These are phyloP conservation scores for Chimonanthus praecox DNA, from an alignment of 164 flowering plant genomes.

Conservation along the genomic window DNA sequence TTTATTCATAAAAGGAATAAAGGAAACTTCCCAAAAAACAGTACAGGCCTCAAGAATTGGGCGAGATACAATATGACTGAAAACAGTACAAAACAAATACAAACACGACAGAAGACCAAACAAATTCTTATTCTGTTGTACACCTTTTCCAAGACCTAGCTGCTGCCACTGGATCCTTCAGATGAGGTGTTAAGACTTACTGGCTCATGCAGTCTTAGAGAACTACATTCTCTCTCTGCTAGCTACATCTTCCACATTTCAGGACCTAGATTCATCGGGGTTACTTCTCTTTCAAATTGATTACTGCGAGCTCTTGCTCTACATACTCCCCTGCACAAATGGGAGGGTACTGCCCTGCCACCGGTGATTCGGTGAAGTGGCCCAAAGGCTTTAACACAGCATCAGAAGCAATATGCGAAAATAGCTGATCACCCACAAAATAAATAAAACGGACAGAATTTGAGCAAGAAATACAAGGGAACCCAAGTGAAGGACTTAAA, in stretches of 20 bases:
- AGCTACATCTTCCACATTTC: not conserved
- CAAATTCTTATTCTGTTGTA: too few relatives aligned
- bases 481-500: not conserved
- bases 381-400: conserved; percentile 79
- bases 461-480: not conserved
- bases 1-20: too few relatives aligned
- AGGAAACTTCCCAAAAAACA: too few relatives aligned
- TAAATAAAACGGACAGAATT: not conserved
- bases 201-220: not conserved
- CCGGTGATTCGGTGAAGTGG: conserved; percentile 61
- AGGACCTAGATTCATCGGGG: conserved; percentile 6
- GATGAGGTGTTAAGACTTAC: not conserved
- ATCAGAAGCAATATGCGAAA: conserved; percentile 94
- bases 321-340: conserved; percentile 81
- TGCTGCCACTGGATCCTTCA: not conserved
- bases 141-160: too few relatives aligned
- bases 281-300: conserved; percentile 75
- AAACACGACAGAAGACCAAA: too few relatives aligned
- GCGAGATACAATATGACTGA: too few relatives aligned
- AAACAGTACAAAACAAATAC: too few relatives aligned
- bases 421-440: conserved; percentile 36
- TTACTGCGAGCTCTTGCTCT: conserved; percentile 82
- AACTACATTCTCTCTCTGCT: not conserved
- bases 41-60: too few relatives aligned
- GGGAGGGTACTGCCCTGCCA: conserved; percentile 64